A percentile compares a stretch with the other conserved stretches of the same genome.
These are phyloP conservation scores for Thuidium tamariscinum DNA, from an alignment of 225 moss, liverwort and hornwort species.

Conservation along the genomic window DNA sequence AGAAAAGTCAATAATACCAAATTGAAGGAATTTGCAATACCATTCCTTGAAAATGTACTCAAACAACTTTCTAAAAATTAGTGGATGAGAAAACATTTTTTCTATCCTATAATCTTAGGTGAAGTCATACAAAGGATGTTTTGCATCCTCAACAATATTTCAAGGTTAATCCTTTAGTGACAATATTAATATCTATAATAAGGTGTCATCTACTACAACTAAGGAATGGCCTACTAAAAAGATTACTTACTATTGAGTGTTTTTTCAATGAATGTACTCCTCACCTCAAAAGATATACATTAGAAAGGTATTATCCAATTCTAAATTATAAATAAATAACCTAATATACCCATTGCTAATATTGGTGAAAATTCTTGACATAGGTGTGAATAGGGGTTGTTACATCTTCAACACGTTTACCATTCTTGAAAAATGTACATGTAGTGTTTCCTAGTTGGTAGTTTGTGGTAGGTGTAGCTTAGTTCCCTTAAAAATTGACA, in stretches of 20 bases:
- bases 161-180: neutral
- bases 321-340: fast-evolving
- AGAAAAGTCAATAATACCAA: neutral
- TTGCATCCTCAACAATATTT: neutral
- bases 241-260: fast-evolving
- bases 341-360: fast-evolving
- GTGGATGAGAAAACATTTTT: neutral
- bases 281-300: no score
- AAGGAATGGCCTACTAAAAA: fast-evolving
- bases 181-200: no score
- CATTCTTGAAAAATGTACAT: no score
- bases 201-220: neutral
- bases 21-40: neutral
- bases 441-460: no score
- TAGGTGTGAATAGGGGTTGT: fast-evolving
- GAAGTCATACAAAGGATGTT: neutral
- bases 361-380: neutral
- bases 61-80: neutral
- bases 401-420: no score
- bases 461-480: no score
- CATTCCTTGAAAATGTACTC: neutral
- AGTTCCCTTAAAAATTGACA: no score
- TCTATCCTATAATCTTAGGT: neutral
- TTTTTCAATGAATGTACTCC: no score
- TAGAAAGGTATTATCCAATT: neutral